phyloP scores from a whole-genome alignment of 2,329 filamentous ascomycete species.

The Fusarium gaditjirri region DNA sequence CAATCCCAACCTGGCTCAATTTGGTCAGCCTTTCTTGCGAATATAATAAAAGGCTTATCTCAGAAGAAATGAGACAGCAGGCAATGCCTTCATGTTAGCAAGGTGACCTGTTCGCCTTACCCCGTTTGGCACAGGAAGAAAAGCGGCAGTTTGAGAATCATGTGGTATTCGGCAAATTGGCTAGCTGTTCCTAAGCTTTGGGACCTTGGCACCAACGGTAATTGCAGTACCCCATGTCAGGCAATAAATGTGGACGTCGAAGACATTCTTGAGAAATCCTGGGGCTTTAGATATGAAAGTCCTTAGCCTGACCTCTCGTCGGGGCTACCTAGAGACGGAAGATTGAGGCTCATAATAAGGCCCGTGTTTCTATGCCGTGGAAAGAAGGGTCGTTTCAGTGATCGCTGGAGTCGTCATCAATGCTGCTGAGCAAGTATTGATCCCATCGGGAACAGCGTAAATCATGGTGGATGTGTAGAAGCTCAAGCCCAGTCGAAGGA shows the following conservation, averaged over 20 bases:
- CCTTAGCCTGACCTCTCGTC: neutral
- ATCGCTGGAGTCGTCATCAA: constrained; percentile 17
- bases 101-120: neutral
- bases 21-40: neutral
- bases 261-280: neutral
- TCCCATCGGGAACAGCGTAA: constrained; percentile 26
- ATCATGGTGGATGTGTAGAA: constrained; percentile 8
- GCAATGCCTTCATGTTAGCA: neutral
- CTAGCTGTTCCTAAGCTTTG: neutral
- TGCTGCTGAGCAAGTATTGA: neutral
- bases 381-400: constrained; percentile 14
- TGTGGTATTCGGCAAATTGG: neutral
- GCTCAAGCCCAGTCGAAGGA: constrained; percentile 32
- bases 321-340: neutral
- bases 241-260: constrained; percentile 18
- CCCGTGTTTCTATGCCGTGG: constrained; percentile 5
- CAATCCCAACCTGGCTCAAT: neutral
- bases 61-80: neutral
- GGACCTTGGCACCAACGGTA: constrained; percentile 18
- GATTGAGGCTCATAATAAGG: constrained; percentile 9
- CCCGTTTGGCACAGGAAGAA: neutral
- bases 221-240: constrained; percentile 32
- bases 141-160: neutral
- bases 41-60: neutral
- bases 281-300: neutral